phyloP scores from a whole-genome alignment of 2,329 filamentous ascomycete genomes.

The Amylocarpus encephaloides region DNA sequence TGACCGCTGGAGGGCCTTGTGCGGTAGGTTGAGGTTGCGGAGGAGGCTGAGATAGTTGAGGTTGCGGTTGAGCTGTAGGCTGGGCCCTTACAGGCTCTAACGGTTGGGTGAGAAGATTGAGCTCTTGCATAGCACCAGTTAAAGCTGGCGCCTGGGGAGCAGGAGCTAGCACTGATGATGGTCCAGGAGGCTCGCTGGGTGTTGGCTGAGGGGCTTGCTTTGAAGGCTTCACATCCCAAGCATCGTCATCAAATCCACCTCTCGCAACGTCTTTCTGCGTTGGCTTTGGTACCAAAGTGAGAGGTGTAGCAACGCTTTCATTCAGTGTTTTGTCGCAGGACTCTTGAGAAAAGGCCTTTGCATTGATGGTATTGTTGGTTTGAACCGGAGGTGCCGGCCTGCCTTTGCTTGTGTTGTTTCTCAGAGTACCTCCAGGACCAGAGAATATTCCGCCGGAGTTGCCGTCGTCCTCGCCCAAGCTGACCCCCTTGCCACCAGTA shows the following conservation, averaged over 20 bases:
- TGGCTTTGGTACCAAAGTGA: slow-evolving; percentile 36
- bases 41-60: slow-evolving; percentile 20
- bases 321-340: slow-evolving; percentile 35
- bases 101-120: slow-evolving; percentile 57
- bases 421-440: slow-evolving; percentile 80
- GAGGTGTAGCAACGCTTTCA: slow-evolving; percentile 43
- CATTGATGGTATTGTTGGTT: slow-evolving; percentile 78
- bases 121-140: slow-evolving; percentile 63
- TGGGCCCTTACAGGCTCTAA: slow-evolving; percentile 46
- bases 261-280: slow-evolving; percentile 41
- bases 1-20: slow-evolving; percentile 42
- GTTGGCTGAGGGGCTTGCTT: slow-evolving; percentile 43
- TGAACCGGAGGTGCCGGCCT: slow-evolving; percentile 82
- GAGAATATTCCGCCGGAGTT: slow-evolving; percentile 74
- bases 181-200: slow-evolving; percentile 33
- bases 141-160: slow-evolving; percentile 40
- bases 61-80: slow-evolving; percentile 28
- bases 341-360: slow-evolving; percentile 71
- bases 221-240: slow-evolving; percentile 89
- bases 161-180: slow-evolving; percentile 36
- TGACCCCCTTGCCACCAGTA: slow-evolving; percentile 47
- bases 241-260: slow-evolving; percentile 86
- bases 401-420: slow-evolving; percentile 91
- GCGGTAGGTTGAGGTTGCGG: slow-evolving; percentile 34
- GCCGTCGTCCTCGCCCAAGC: slow-evolving; percentile 49